Conservation (phyloP, 73 alveolate genomes). For the Paramecium caudatum region DNA sequence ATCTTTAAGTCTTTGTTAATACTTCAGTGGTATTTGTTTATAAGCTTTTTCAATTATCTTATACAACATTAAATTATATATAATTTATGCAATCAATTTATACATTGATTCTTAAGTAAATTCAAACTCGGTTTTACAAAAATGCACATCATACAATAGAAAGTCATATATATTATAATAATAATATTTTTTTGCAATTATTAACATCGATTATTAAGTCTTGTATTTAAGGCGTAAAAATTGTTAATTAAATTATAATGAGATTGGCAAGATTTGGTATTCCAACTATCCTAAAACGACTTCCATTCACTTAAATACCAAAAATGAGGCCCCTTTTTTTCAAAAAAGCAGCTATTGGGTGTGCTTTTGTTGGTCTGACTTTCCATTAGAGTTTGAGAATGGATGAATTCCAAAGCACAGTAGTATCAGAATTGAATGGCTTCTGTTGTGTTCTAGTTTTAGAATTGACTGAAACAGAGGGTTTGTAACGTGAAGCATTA, state of each 20-base stretch:
- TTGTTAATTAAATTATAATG: constrained; percentile 47
- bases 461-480: neutral
- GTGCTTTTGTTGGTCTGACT: neutral
- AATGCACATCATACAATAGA: no score
- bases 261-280: constrained; percentile 58
- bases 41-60: constrained; percentile 16
- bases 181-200: no score
- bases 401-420: constrained; percentile 54
- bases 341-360: neutral
- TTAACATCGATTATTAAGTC: neutral
- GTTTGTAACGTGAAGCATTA: constrained; percentile 14
- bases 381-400: constrained; percentile 1
- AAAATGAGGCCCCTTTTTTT: neutral
- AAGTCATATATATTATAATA: no score
- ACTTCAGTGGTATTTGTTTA: constrained; percentile 18
- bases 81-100: no score
- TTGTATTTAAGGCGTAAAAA: neutral
- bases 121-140: no score
- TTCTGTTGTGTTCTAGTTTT: constrained; percentile 46
- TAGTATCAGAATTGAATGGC: constrained; percentile 11
- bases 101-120: no score
- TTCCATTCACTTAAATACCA: constrained; percentile 3
- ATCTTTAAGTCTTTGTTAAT: constrained; percentile 17
- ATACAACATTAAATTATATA: constrained; percentile 24
- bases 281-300: constrained; percentile 16